Conservation (phyloP, 345 rosid genomes). For the Populus simonii region DNA sequence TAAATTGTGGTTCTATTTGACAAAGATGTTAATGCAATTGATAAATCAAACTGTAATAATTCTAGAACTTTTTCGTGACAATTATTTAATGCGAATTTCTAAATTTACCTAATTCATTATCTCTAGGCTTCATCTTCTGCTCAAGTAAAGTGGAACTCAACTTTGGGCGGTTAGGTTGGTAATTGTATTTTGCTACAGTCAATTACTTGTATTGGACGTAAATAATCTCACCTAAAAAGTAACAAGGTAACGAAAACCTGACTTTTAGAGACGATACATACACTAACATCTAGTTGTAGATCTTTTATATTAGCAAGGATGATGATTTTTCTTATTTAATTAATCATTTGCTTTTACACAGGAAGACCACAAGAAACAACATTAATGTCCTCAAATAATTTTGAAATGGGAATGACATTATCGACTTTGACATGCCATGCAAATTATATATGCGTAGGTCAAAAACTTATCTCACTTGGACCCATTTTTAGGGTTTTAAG, state of each 20-base stretch:
- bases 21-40: too few species aligned
- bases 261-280: constrained; percentile 16
- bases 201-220: constrained; percentile 12
- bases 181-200: neutral
- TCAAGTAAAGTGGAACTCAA: neutral
- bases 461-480: neutral
- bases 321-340: neutral
- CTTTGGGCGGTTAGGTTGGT: neutral
- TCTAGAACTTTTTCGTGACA: too few species aligned
- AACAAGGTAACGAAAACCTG: constrained; percentile 19
- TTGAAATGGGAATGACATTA: neutral
- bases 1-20: too few species aligned
- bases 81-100: too few species aligned
- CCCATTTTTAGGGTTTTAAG: neutral
- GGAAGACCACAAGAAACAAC: neutral
- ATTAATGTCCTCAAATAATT: neutral
- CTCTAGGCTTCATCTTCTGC: neutral
- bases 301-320: neutral
- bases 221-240: constrained; percentile 21
- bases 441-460: neutral
- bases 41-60: too few species aligned
- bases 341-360: constrained; percentile 10
- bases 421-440: neutral
- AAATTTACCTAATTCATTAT: too few species aligned
- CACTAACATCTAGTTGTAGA: neutral